Evolutionary conservation across 306 rosid genomes (phyloP), one percentile per base, ranked within the genome.

Genomic region (Cercis canadensis): DNA sequence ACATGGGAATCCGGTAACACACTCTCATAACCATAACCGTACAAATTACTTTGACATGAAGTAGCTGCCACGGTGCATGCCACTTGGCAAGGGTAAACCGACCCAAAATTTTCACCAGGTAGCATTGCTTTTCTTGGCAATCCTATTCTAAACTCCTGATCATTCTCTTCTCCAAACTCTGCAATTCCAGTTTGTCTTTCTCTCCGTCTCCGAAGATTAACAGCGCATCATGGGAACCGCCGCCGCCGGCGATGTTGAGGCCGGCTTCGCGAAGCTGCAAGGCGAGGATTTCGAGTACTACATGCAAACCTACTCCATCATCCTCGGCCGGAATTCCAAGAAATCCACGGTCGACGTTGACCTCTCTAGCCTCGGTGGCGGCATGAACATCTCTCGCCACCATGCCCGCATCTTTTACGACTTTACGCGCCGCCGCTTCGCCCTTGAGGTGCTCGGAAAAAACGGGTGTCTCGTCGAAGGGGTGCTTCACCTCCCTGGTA

Each of bases 201-300:
- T 18, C 10, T 17, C 21, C 40, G 24, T 14, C 10, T 60, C 40
- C 13, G 40, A 46, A 43, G 14, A 44, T 10, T 45, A 19, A 58
- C 40, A 77, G 69, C 81, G 65, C 80, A 36, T 86, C 90, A 37
- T 37, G 43, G 43, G 43, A 72, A 77, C 87, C 7, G 50, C 73
- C 17, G 59, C 84, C 33, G 69, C 87, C 31, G 82, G 92, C 62
- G 97, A 95, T 53, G 97, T 91, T 50, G 99, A 95, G 78, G 99
- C 99, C 0, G 99, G 99, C 2, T 95, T 95, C 82, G 97, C 99
- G 51, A 95, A 91, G 82, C 96, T 95, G 0, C 99, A 95, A 46
- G 99, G 99, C 32, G 97, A 95, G 73, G 99, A 95, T 60, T 95
- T 95, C 81, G 99, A 95, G 78, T 95, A 95, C 89, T 95, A 95